phyloP scores from a whole-genome alignment of 164 flowering plant genomes.

The Saururus chinensis region DNA sequence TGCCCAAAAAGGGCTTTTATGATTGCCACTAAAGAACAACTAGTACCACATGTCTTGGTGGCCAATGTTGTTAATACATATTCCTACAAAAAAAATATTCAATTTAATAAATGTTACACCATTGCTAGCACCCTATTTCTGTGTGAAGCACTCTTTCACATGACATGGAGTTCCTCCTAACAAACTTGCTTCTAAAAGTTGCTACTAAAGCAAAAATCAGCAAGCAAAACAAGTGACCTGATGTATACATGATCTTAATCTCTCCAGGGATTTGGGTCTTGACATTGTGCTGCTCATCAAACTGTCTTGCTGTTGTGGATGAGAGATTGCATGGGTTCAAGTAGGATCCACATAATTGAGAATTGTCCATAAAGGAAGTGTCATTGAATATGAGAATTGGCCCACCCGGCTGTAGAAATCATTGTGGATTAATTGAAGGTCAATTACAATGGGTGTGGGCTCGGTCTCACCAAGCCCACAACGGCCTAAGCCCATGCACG shows the following conservation, averaged over 20 bases:
- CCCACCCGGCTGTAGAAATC: slow-evolving; percentile 56
- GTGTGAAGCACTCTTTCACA: too few species aligned
- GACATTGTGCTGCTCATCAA: slow-evolving; percentile 6
- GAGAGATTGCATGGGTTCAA: slow-evolving; percentile 30
- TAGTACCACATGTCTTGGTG: too few species aligned
- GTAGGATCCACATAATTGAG: slow-evolving; percentile 42
- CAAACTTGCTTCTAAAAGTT: slow-evolving; percentile 30
- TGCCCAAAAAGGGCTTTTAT: too few species aligned
- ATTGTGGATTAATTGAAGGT: too few species aligned
- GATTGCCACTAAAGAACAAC: too few species aligned
- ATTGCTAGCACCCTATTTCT: too few species aligned
- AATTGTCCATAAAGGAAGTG: slow-evolving; percentile 54
- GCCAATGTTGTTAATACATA: too few species aligned
- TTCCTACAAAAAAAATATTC: too few species aligned
- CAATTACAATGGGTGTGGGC: too few species aligned
- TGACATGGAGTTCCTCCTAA: slow-evolving; percentile 17
- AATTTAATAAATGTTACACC: too few species aligned
- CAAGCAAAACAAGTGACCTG: slow-evolving; percentile 43
- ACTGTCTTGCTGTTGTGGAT: slow-evolving; percentile 13
- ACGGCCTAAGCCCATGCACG: too few species aligned
- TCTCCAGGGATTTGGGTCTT: slow-evolving; percentile 26
- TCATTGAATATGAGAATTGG: slow-evolving; percentile 41
- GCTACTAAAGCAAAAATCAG: slow-evolving; percentile 35
- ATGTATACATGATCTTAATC: slow-evolving; percentile 45
- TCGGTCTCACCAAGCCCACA: too few species aligned